A percentile compares a stretch with the other conserved stretches of the same genome.
Conservation (phyloP, 2,329 filamentous ascomycete genomes). For the Xylariaceae sp. region DNA sequence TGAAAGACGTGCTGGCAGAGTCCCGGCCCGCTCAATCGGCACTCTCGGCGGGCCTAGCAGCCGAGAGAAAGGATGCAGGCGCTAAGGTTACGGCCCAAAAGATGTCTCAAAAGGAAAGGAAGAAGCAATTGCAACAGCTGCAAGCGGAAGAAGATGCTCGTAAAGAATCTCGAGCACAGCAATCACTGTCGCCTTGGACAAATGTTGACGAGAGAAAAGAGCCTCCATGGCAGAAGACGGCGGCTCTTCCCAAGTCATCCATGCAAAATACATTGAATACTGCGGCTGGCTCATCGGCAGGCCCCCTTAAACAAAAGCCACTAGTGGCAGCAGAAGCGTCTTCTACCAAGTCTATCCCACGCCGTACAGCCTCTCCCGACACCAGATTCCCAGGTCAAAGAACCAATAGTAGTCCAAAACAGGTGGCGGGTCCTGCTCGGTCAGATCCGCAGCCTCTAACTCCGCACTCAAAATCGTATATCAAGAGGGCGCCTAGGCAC, state of each 20-base stretch:
- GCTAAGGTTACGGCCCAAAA: conserved; percentile 54
- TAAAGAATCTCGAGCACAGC: conserved; percentile 38
- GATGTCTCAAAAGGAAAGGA: conserved; percentile 90
- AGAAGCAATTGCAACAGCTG: conserved; percentile 75
- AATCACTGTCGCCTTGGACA: conserved; percentile 50
- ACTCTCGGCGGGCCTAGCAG: conserved; percentile 57
- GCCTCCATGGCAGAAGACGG: conserved; percentile 69
- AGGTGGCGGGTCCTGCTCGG: conserved; percentile 36
- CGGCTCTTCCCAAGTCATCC: conserved; percentile 50
- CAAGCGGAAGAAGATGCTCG: conserved; percentile 53
- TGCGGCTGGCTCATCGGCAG: conserved; percentile 35
- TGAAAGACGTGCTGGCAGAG: conserved; percentile 75
- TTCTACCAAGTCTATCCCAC: conserved; percentile 42
- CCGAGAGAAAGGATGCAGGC: conserved; percentile 49
- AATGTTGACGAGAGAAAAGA: conserved; percentile 44
- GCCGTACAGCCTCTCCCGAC: conserved; percentile 62
- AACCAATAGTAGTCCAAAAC: conserved; percentile 39
- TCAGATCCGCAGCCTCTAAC: conserved; percentile 45
- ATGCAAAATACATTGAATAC: conserved; percentile 51
- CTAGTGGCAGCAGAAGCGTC: conserved; percentile 47
- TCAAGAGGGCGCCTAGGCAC: conserved; percentile 58
- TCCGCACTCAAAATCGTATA: conserved; percentile 65
- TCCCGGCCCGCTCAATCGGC: conserved; percentile 53
- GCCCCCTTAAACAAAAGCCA: conserved; percentile 43
- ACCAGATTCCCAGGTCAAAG: conserved; percentile 65